A percentile compares a stretch with the other conserved stretches of the same genome.
Conservation (phyloP, 2,329 filamentous ascomycete species). For the Aurifilum marmelostoma region DNA sequence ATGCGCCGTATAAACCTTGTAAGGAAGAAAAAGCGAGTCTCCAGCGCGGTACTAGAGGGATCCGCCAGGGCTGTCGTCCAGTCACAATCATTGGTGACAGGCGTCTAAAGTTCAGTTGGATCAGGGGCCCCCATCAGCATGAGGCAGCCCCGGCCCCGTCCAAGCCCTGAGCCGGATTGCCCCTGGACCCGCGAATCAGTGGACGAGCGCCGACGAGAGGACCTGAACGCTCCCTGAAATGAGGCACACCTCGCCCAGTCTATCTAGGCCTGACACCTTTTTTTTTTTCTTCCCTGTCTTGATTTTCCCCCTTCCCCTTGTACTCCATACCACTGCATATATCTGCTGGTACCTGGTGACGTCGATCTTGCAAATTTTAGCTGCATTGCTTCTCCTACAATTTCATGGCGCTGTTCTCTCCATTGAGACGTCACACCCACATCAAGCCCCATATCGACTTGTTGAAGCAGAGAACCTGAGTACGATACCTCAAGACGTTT, state of each 20-base stretch:
- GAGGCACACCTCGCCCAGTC: neutral
- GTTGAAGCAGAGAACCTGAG: too few species aligned
- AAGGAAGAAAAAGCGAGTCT: neutral
- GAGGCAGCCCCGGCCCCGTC: constrained; percentile 11
- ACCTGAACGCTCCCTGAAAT: constrained; percentile 6
- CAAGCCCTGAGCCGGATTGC: neutral
- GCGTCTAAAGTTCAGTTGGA: constrained; percentile 5
- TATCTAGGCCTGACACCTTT: neutral
- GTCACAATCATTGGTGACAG: constrained; percentile 14
- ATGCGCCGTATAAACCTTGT: constrained; percentile 2
- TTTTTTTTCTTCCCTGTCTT: too few species aligned
- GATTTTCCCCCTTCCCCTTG: too few species aligned
- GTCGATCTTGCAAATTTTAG: neutral
- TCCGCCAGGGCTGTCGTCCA: neutral
- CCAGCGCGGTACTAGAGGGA: constrained; percentile 10
- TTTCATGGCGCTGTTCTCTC: neutral
- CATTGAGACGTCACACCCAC: neutral
- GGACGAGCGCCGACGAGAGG: neutral
- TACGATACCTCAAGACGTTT: neutral
- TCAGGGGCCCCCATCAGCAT: neutral
- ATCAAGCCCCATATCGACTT: neutral
- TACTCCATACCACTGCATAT: neutral
- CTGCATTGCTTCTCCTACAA: neutral
- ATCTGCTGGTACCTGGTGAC: neutral
- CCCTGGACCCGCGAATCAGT: constrained; percentile 5